Evolutionary conservation across 2,329 filamentous ascomycete species (phyloP).

Genomic region (Penicillium sp.): DNA sequence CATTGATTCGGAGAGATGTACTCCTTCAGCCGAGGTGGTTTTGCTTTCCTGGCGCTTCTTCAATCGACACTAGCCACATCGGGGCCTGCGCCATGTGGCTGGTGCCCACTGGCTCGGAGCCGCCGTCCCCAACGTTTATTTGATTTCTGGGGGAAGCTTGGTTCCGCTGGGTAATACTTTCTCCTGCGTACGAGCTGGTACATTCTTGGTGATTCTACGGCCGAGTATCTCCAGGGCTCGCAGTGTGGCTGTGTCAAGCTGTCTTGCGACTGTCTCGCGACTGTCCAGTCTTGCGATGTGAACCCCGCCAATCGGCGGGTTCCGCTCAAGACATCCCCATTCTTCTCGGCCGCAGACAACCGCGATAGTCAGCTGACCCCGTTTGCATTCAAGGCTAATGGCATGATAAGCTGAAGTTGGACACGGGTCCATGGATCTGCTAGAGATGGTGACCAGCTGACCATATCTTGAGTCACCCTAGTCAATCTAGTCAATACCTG

Average conservation of each 20-base stretch:
- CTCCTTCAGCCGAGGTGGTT: slow-evolving; percentile 2
- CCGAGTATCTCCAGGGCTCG: background rate
- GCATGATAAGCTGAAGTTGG: slow-evolving; percentile 6
- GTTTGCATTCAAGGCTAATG: background rate
- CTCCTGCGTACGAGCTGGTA: background rate
- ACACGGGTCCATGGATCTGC: slow-evolving; percentile 8
- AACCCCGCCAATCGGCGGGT: slow-evolving; percentile 9
- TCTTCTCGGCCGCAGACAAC: slow-evolving; percentile 3
- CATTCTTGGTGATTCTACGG: background rate
- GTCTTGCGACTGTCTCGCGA: slow-evolving; percentile 4
- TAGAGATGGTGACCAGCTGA: slow-evolving; percentile 7
- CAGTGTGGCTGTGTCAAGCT: slow-evolving; percentile 5
- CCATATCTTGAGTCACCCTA: slow-evolving; percentile 4
- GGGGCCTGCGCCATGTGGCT: slow-evolving; percentile 5
- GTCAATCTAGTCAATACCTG: background rate
- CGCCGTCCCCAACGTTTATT: slow-evolving; percentile 6
- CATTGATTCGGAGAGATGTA: background rate
- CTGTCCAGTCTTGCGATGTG: background rate
- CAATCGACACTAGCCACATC: slow-evolving; percentile 6
- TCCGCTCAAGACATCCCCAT: slow-evolving; percentile 3
- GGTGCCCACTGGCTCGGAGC: slow-evolving; percentile 1
- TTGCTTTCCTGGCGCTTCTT: background rate
- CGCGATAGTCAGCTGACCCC: slow-evolving; percentile 12
- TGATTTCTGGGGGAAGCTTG: background rate
- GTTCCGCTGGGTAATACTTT: too few relatives aligned